Base-by-base conservation (phyloP, 2,329 filamentous ascomycete genomes). In the Colletotrichum brevisporum region DNA sequence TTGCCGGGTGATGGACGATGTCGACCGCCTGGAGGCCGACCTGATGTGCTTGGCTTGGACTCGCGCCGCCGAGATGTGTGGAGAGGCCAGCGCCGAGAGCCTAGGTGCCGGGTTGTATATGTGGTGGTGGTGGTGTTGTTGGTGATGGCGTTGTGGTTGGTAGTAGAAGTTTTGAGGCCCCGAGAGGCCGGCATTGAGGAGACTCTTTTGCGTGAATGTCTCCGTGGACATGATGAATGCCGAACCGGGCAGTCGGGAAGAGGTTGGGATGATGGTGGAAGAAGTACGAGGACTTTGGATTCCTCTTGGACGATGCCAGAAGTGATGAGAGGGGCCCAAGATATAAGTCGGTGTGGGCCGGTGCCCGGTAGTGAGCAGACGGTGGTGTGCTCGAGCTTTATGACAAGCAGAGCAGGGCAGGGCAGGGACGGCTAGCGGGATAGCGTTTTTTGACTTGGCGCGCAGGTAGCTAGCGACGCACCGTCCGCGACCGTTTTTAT, bases 401-500 rank as follows among this genome's bases (percentile, higher is more conserved):
- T 67, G 67, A 69, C 67, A 69, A 61, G 51, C 62, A 60, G 66
- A 62, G 48, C 48, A 59, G 55, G 18, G 36, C 53, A 64, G 21
- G 47, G 54, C 31, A 51, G 36, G n/a, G 43, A 31, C 36, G 21
- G 39, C 60, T 27, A 36, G 51, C 48, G 26, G 48, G 15, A 67
- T 61, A 57, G 67, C 55, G 62, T 69, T 67, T 67, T 55, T 43
- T 61, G 53, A 50, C 55, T 54, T 69, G 67, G 67, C 67, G 67
- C 67, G 67, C 39, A 45, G 15, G 36, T 65, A 50, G 56, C 67
- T 69, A 67, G 67, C 36, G 45, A 69, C 51, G 67, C 66, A 69
- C 67, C 67, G 67, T 67, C 56, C 67, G 62, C 67, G 62, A 67
- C 67, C 62, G 62, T 51, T 65, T 67, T 59, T 67, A 61, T 69